Evolutionary conservation across 305 asterid species (phyloP), one percentile per base, ranked within the genome.

Genomic region (Fraxinus ornus): DNA sequence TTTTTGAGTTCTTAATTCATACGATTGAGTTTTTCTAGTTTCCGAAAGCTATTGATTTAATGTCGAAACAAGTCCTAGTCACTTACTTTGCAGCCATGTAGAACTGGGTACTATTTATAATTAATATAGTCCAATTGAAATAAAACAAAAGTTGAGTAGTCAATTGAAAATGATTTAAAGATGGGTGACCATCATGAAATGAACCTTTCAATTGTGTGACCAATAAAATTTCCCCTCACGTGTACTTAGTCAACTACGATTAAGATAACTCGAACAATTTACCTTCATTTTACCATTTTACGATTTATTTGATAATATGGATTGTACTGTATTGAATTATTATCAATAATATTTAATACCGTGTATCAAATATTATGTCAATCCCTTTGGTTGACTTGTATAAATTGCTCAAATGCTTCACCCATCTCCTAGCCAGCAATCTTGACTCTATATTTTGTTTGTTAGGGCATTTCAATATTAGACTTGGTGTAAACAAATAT

Each of bases 401-500:
- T 60, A 21, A 21, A 60, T 60, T 60, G 13, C 70, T 9, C 75
- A 78, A 49, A 57, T 7, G 24, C 74, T 76, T 71, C 60, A n/a
- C 5, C 64, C 36, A 10, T 79, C 15, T 78, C 35, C 9, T 57
- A 62, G 47, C 64, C 76, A 79, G 37, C 66, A 36, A 21, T 8
- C 52, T 80, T 80, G 79, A 86, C 86, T 28, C 30, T 41, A 80
- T 77, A 78, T 44, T 86, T 13, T 64, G 5, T 64, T 66, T 36
- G 35, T 9, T 24, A 64, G 35, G 73, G 7, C 33, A 64, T 79
- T 37, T 78, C 75, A 75, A 66, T 75, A n/a, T 24, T 78, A 81
- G 30, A 78, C n/a, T 83, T 81, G 86, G 33, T 17, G 68, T 77
- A 73, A 10, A 66, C 62, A 75, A 81, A 4, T 70, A 78, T 17